Evolutionary conservation across 176 grass and related monocot genomes (phyloP).

Genomic region (Aegilops speltoides): DNA sequence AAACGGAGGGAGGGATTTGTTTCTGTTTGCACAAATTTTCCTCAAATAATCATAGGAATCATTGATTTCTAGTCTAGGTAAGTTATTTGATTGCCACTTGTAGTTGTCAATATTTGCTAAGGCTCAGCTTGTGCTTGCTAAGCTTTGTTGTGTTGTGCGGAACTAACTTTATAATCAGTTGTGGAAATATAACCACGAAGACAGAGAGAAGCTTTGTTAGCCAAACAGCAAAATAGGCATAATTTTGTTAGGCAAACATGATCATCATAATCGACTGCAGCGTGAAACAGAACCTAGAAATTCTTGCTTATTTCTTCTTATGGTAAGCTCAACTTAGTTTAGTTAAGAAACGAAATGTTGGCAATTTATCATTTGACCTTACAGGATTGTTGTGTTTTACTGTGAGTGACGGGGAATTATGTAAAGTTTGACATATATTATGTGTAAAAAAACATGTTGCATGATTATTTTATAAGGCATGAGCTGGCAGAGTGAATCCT

Average conservation of each 20-base stretch:
- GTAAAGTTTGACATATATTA: neutral
- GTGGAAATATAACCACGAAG: neutral
- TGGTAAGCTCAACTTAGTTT: conserved; percentile 11
- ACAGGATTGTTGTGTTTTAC: neutral
- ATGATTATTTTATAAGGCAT: neutral
- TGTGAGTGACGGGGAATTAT: neutral
- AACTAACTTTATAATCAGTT: neutral
- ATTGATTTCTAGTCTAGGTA: neutral
- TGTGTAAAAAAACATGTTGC: neutral
- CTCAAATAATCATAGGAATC: neutral
- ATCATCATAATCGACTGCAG: neutral
- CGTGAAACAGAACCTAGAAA: neutral
- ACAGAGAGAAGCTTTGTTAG: too few relatives aligned
- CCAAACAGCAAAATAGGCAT: neutral
- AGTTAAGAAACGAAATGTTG: neutral
- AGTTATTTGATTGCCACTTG: neutral
- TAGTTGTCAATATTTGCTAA: neutral
- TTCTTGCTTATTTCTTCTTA: neutral
- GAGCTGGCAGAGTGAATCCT: neutral
- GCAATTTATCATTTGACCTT: neutral
- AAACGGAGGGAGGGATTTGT: neutral
- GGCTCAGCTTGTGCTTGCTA: neutral
- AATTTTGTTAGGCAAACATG: neutral
- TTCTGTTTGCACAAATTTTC: neutral
- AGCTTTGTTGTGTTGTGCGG: neutral